phyloP scores from a whole-genome alignment of 2,329 filamentous ascomycete species.

The Colletotrichum higginsianum region DNA sequence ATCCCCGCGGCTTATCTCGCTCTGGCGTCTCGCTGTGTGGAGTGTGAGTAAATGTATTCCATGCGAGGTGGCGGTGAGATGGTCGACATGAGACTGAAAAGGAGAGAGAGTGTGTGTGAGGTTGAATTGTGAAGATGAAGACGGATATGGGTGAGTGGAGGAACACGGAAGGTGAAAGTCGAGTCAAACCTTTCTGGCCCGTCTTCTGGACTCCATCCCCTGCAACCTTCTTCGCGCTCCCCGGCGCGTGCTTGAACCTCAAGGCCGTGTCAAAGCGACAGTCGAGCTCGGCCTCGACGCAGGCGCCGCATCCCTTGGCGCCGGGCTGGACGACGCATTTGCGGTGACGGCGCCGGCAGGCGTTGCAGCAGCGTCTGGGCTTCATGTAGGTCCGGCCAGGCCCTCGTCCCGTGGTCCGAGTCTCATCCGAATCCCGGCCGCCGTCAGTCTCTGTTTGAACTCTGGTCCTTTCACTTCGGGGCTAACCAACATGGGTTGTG shows the following conservation, averaged over 20 bases:
- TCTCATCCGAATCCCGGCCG: slow-evolving; percentile 23
- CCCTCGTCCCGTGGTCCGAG: slow-evolving; percentile 12
- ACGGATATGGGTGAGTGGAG: not conserved
- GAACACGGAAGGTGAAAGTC: not conserved
- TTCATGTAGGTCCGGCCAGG: slow-evolving; percentile 29
- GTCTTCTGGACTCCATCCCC: slow-evolving; percentile 8
- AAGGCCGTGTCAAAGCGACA: slow-evolving; percentile 34
- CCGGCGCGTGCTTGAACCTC: slow-evolving; percentile 36
- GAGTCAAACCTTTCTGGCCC: slow-evolving; percentile 28
- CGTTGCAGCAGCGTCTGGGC: slow-evolving; percentile 33
- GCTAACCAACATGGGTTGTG: slow-evolving; percentile 11
- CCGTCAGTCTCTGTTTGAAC: not conserved
- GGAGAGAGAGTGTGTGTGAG: no score
- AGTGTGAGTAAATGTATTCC: not conserved
- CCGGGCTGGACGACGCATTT: slow-evolving; percentile 35
- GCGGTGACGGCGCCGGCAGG: slow-evolving; percentile 39
- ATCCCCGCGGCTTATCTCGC: slow-evolving; percentile 8
- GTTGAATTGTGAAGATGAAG: no score
- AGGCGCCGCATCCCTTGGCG: slow-evolving; percentile 33
- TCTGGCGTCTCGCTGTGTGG: slow-evolving; percentile 19
- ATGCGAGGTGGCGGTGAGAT: no score
- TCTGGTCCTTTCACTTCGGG: not conserved
- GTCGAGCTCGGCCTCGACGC: slow-evolving; percentile 27
- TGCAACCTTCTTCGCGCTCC: slow-evolving; percentile 20
- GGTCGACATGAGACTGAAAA: not conserved